Conservation (phyloP, 179 eudicot species). For the Spergularia azorica region DNA sequence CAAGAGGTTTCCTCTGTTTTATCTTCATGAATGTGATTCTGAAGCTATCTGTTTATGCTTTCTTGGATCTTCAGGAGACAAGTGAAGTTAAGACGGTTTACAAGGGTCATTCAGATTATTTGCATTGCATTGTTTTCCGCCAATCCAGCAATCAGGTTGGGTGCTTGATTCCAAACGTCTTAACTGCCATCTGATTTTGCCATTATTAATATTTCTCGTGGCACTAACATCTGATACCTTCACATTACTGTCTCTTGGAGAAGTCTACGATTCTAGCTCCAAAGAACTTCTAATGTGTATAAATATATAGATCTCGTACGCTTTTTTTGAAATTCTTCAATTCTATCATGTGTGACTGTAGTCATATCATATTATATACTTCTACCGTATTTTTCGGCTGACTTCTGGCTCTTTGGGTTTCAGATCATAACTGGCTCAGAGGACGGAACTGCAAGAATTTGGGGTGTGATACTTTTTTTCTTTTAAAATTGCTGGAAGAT, state of each 20-base stretch:
- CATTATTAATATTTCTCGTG: neutral
- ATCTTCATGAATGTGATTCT: conserved; percentile 6
- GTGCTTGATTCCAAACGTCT: conserved; percentile 8
- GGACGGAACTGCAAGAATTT: conserved; percentile 89
- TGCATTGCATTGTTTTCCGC: conserved; percentile 74
- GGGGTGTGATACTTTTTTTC: conserved; percentile 58
- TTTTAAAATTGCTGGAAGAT: neutral
- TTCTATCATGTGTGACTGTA: neutral
- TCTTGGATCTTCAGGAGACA: conserved; percentile 56
- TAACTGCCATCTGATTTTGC: neutral
- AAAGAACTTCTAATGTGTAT: neutral
- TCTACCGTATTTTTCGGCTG: neutral
- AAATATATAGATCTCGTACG: neutral
- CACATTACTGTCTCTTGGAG: neutral
- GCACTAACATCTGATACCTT: neutral
- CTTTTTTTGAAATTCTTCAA: neutral
- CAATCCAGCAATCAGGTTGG: conserved; percentile 72
- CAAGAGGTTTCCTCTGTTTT: neutral
- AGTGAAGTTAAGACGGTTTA: conserved; percentile 65
- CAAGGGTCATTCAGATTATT: conserved; percentile 85
- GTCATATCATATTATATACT: neutral
- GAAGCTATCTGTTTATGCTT: neutral
- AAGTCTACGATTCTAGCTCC: neutral
- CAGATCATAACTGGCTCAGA: conserved; percentile 97
- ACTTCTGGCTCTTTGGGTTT: conserved; percentile 20